Evolutionary conservation across 805 yeast species (phyloP).

Genomic region (Monosporozyma yasuniensis): DNA sequence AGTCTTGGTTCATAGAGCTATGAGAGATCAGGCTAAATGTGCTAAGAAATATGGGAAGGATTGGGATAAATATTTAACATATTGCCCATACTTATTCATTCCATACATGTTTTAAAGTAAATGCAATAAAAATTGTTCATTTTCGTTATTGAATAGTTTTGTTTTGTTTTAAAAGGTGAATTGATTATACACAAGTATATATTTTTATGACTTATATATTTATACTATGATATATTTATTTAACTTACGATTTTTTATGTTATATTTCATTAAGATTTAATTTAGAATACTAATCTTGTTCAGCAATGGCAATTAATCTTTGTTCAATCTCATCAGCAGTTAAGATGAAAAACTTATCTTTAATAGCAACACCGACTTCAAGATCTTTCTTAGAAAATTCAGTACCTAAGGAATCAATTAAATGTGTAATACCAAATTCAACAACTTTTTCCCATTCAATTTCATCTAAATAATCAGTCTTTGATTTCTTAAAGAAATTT

Average conservation of each 20-base stretch:
- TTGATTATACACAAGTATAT: background rate
- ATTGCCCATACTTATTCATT: slow-evolving; percentile 86
- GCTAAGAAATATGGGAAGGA: slow-evolving; percentile 84
- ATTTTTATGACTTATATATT: background rate
- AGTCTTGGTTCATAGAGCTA: slow-evolving; percentile 81
- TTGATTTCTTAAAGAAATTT: slow-evolving; percentile 71
- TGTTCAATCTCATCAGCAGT: slow-evolving; percentile 88
- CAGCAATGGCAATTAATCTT: slow-evolving; percentile 88
- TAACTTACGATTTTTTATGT: background rate
- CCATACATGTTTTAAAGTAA: slow-evolving; percentile 73
- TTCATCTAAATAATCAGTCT: slow-evolving; percentile 19
- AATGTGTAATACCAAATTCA: slow-evolving; percentile 78
- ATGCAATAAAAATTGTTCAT: background rate
- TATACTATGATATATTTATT: background rate
- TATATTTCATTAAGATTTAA: background rate
- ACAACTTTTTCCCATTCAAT: slow-evolving; percentile 88
- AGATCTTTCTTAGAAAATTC: slow-evolving; percentile 91
- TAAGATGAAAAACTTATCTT: slow-evolving; percentile 61
- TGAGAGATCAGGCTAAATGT: slow-evolving; percentile 82
- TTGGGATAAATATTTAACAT: slow-evolving; percentile 78
- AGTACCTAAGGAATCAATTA: slow-evolving; percentile 80
- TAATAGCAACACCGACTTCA: slow-evolving; percentile 83
- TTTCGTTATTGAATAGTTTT: background rate
- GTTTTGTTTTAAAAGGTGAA: background rate
- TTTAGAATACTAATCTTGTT: slow-evolving; percentile 84